Percentiles rank a stretch among this genome's conserved stretches.
Conservation (phyloP, 805 yeast species). For the Candida maesae region DNA sequence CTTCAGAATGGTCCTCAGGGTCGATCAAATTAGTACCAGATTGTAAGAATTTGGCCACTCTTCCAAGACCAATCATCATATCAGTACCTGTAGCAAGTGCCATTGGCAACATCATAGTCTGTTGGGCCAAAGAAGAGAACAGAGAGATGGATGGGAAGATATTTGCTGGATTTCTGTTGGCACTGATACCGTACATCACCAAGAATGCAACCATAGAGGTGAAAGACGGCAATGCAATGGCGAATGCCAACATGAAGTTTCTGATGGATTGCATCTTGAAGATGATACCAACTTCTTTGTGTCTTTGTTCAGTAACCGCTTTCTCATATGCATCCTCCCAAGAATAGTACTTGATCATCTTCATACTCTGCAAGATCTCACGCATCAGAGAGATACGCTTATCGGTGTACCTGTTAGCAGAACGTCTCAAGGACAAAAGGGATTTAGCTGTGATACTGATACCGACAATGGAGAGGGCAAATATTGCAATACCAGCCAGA, state of each 20-base stretch:
- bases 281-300: conserved; percentile 53
- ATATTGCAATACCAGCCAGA: conserved; percentile 59
- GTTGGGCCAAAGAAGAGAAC: conserved; percentile 58
- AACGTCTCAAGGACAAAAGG: conserved; percentile 48
- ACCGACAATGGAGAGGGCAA: conserved; percentile 42
- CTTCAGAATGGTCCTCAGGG: conserved; percentile 16
- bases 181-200: conserved; percentile 35
- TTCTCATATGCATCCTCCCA: conserved; percentile 78
- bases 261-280: conserved; percentile 58
- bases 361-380: conserved; percentile 59
- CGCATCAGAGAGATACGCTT: conserved; percentile 56
- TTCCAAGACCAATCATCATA: conserved; percentile 55
- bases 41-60: conserved; percentile 53
- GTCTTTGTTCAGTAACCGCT: conserved; percentile 49
- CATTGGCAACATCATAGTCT: conserved; percentile 65
- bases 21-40: conserved; percentile 42
- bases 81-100: conserved; percentile 67
- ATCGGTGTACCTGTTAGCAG: conserved; percentile 61
- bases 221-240: conserved; percentile 46
- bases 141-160: conserved; percentile 69
- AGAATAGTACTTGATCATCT: conserved; percentile 75
- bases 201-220: conserved; percentile 54
- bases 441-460: conserved; percentile 43
- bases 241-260: conserved; percentile 47
- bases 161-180: conserved; percentile 49